Evolutionary conservation across 2,329 filamentous ascomycete species (phyloP).

Genomic region (Raffaelea albimanens): DNA sequence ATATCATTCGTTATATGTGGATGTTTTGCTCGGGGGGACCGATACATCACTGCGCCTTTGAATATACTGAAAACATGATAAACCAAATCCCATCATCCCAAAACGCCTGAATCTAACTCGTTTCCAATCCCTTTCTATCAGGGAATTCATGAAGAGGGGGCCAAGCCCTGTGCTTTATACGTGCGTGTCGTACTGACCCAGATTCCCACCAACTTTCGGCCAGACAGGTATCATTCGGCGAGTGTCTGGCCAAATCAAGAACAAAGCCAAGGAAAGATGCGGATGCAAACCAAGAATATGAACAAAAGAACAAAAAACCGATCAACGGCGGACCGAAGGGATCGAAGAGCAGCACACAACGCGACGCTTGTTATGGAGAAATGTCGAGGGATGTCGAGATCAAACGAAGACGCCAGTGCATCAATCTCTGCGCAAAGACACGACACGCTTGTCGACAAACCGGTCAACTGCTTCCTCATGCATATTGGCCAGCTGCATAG

Average conservation of each 20-base stretch:
- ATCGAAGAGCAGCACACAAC: background rate
- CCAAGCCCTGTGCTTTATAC: no score
- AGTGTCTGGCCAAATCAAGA: conserved; percentile 3
- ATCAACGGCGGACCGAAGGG: background rate
- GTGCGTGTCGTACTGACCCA: background rate
- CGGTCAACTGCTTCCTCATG: conserved; percentile 1
- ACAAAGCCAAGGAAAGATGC: background rate
- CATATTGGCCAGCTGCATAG: conserved; percentile 25
- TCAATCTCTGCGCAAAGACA: background rate
- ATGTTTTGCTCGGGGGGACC: no score
- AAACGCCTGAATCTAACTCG: no score
- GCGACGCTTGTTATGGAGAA: no score
- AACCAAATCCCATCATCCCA: no score
- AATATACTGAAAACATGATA: background rate
- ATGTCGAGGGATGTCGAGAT: no score
- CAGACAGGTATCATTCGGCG: conserved; percentile 9
- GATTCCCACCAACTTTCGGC: conserved; percentile 1
- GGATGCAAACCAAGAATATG: background rate
- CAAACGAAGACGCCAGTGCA: background rate
- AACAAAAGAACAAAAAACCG: background rate
- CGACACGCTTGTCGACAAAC: background rate
- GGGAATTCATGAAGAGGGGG: no score
- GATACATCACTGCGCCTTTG: no score
- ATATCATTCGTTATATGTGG: no score
- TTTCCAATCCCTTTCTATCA: no score